These are phyloP conservation scores for Lentinula edodes DNA, from an alignment of 768 basidiomycete genomes.

Conservation along the genomic window DNA sequence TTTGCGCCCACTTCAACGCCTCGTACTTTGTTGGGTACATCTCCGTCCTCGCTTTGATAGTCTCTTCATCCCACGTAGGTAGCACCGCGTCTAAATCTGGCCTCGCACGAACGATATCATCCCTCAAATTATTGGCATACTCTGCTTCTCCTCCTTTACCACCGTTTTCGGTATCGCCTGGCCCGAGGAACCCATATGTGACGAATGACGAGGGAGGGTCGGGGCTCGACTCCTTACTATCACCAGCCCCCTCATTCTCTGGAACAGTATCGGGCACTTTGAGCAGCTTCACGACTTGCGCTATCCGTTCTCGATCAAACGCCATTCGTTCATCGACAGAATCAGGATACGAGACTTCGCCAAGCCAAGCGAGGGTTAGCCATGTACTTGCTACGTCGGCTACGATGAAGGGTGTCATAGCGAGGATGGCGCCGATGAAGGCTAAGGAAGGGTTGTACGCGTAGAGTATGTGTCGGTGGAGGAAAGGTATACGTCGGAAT, in stretches of 20 bases:
- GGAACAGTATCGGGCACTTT: not conserved
- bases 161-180: not conserved
- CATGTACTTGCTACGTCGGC: slow-evolving; percentile 46
- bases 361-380: slow-evolving; percentile 38
- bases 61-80: not conserved
- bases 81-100: not conserved
- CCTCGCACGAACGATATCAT: slow-evolving; percentile 19
- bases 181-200: slow-evolving; percentile 28
- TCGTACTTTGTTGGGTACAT: slow-evolving; percentile 2
- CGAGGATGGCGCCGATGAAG: slow-evolving; percentile 36
- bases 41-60: not conserved
- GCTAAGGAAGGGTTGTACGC: slow-evolving; percentile 40
- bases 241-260: too few relatives aligned
- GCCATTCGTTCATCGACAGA: slow-evolving; percentile 26
- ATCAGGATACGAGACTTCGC: slow-evolving; percentile 26
- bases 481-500: slow-evolving; percentile 30
- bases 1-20: slow-evolving; percentile 6
- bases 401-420: slow-evolving; percentile 42
- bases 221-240: not conserved
- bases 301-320: slow-evolving; percentile 32
- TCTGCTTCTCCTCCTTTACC: slow-evolving; percentile 22
- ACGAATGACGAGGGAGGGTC: slow-evolving; percentile 23
- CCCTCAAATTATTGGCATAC: slow-evolving; percentile 27
- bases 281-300: slow-evolving; percentile 11
- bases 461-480: slow-evolving; percentile 42